phyloP scores from a whole-genome alignment of 768 basidiomycete species.

The Galerina marginata region DNA sequence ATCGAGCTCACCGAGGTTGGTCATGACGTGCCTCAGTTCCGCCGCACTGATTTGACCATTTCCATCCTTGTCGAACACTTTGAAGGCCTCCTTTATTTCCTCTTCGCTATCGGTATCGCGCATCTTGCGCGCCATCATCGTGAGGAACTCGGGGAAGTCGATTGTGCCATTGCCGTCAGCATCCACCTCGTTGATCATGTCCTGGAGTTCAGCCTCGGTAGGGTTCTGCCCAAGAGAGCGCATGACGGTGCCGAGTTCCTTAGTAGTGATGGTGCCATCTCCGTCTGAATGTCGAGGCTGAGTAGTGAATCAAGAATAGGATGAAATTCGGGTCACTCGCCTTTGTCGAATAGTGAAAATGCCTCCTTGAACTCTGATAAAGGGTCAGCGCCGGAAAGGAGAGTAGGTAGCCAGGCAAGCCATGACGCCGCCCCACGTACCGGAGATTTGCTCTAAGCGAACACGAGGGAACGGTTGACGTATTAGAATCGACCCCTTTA shows the following conservation, averaged over 20 bases:
- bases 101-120: conserved; percentile 46
- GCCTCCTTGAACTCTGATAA: conserved; percentile 92
- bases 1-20: conserved; percentile 74
- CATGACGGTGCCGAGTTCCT: conserved; percentile 56
- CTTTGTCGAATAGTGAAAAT: conserved; percentile 97
- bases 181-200: conserved; percentile 57
- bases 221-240: conserved; percentile 53
- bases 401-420: neutral
- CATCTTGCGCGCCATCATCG: conserved; percentile 51
- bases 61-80: conserved; percentile 92
- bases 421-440: conserved; percentile 46
- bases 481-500: conserved; percentile 7
- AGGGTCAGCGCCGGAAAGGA: conserved; percentile 6
- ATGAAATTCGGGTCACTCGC: conserved; percentile 45
- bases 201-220: conserved; percentile 52
- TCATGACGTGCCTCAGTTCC: conserved; percentile 94
- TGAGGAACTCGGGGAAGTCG: conserved; percentile 53
- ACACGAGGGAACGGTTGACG: conserved; percentile 7
- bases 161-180: conserved; percentile 49
- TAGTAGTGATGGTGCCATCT: conserved; percentile 55
- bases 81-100: conserved; percentile 54
- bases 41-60: conserved; percentile 90
- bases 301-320: neutral
- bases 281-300: conserved; percentile 39
- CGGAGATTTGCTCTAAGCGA: conserved; percentile 84